Evolutionary conservation across 768 basidiomycete genomes (phyloP).

Genomic region (Psilocybe subaeruginosa): DNA sequence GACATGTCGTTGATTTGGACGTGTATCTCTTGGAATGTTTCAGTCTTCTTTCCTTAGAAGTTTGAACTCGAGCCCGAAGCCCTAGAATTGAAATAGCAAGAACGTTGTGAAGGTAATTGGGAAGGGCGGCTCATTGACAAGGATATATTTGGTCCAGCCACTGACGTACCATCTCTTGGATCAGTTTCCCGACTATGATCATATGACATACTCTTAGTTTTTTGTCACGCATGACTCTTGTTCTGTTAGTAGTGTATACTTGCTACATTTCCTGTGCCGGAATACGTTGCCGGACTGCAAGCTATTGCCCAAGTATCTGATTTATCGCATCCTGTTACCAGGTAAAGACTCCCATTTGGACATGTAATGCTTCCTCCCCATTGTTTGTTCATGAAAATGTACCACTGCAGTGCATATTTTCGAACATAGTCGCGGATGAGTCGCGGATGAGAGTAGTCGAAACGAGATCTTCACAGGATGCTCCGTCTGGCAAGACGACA

Average conservation of each 20-base stretch:
- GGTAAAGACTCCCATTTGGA: slow-evolving; percentile 9
- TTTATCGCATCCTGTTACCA: slow-evolving; percentile 16
- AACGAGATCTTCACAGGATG: slow-evolving; percentile 6
- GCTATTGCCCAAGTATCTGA: neutral
- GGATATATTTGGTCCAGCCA: slow-evolving; percentile 3
- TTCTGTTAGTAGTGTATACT: neutral
- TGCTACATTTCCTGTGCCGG: too few relatives aligned
- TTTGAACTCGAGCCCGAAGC: neutral
- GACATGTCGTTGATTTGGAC: neutral
- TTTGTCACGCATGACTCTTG: neutral
- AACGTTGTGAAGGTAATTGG: neutral
- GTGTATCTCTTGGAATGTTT: neutral
- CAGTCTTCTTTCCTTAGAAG: neutral
- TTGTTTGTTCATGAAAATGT: neutral
- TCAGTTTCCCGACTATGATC: neutral
- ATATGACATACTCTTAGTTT: neutral
- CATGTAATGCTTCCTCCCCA: neutral
- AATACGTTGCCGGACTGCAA: neutral
- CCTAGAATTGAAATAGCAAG: slow-evolving; percentile 1
- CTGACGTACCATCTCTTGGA: neutral
- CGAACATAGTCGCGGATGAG: slow-evolving; percentile 7
- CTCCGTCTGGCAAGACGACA: slow-evolving; percentile 5
- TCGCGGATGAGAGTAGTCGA: neutral
- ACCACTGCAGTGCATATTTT: slow-evolving; percentile 17
- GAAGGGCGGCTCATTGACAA: neutral